phyloP scores from a whole-genome alignment of 805 yeast species.

The Saccharomycopsis fibuligera region DNA sequence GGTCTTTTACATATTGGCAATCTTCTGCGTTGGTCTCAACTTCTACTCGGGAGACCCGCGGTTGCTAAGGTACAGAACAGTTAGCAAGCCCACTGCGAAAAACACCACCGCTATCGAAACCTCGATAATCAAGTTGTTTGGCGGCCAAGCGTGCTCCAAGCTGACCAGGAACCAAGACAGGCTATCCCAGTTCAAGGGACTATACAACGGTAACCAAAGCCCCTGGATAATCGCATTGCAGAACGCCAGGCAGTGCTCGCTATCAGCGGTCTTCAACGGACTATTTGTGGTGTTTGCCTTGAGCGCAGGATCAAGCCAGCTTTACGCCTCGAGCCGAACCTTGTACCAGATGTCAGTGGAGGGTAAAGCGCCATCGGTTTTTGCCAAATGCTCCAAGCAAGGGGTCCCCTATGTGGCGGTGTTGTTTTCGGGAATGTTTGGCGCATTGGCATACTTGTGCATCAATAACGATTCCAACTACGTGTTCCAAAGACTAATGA shows the following conservation, averaged over 20 bases:
- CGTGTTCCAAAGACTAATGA: slow-evolving; percentile 51
- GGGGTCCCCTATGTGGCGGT: slow-evolving; percentile 78
- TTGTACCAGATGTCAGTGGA: slow-evolving; percentile 48
- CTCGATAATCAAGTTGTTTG: slow-evolving; percentile 11
- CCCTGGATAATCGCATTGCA: slow-evolving; percentile 59
- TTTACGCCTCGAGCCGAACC: slow-evolving; percentile 57
- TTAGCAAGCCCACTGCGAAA: neutral
- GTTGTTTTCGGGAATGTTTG: slow-evolving; percentile 46
- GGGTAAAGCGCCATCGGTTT: slow-evolving; percentile 54
- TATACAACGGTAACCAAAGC: slow-evolving; percentile 43
- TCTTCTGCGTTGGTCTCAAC: slow-evolving; percentile 66
- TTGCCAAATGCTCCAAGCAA: slow-evolving; percentile 49
- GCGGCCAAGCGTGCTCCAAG: slow-evolving; percentile 5
- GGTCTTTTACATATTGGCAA: slow-evolving; percentile 57
- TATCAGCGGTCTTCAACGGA: slow-evolving; percentile 45
- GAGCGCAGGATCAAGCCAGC: slow-evolving; percentile 50
- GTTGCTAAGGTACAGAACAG: slow-evolving; percentile 43
- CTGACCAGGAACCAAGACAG: neutral
- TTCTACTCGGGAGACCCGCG: slow-evolving; percentile 77
- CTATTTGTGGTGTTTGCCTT: slow-evolving; percentile 48
- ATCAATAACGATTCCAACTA: slow-evolving; percentile 45
- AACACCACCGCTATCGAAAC: slow-evolving; percentile 12
- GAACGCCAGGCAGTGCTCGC: slow-evolving; percentile 43
- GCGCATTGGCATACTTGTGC: slow-evolving; percentile 45
- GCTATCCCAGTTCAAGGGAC: slow-evolving; percentile 11